These are phyloP conservation scores for Verticillium tricorpus DNA, from an alignment of 2,329 filamentous ascomycete species.

Conservation along the genomic window DNA sequence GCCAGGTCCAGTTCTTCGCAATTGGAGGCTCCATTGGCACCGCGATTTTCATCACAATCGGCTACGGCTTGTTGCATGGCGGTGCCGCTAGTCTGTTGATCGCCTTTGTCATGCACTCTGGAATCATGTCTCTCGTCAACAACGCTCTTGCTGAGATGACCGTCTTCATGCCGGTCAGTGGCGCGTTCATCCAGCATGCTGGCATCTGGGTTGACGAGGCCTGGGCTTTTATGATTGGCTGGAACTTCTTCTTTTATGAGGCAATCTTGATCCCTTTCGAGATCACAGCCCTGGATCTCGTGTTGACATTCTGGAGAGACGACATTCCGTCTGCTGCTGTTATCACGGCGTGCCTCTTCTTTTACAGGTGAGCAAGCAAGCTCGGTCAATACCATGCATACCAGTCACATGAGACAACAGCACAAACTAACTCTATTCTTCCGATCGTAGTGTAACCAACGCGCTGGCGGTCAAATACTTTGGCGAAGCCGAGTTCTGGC, in stretches of 20 bases:
- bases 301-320: constrained; percentile 11
- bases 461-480: constrained; percentile 24
- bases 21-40: constrained; percentile 55
- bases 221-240: constrained; percentile 49
- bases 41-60: constrained; percentile 58
- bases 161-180: constrained; percentile 56
- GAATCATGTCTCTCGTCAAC: constrained; percentile 56
- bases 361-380: constrained; percentile 16
- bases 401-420: no score
- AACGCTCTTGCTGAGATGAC: constrained; percentile 64
- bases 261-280: constrained; percentile 38
- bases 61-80: constrained; percentile 41
- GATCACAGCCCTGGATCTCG: constrained; percentile 37
- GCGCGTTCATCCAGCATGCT: constrained; percentile 60
- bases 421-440: no score
- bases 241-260: constrained; percentile 41
- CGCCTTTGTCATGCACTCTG: constrained; percentile 52
- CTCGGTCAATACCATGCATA: no score
- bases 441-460: constrained; percentile 12
- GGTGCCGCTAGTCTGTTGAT: constrained; percentile 49
- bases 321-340: constrained; percentile 9
- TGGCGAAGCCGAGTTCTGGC: constrained; percentile 70
- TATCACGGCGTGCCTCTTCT: constrained; percentile 5
- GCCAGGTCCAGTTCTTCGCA: constrained; percentile 55
- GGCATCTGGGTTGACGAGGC: constrained; percentile 64